These are phyloP conservation scores for Suillus plorans DNA, from an alignment of 768 basidiomycete genomes.

Conservation along the genomic window DNA sequence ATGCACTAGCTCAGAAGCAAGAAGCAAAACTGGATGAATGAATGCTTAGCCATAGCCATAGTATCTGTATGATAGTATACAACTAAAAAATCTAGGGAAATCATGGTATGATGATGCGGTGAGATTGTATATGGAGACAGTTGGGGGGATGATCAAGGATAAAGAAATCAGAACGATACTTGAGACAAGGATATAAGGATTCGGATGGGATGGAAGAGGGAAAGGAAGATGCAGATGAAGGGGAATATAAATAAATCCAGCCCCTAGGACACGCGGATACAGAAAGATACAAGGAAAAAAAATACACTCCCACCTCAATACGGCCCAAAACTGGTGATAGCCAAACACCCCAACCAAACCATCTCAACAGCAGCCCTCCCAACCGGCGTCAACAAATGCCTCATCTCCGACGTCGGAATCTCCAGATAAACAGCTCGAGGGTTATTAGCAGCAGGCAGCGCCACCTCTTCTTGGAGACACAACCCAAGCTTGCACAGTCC, in stretches of 20 bases:
- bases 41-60: neutral
- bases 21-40: neutral
- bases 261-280: neutral
- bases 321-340: conserved; percentile 43
- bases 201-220: neutral
- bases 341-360: conserved; percentile 55
- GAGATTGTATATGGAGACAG: conserved; percentile 5
- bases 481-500: conserved; percentile 77
- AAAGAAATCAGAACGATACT: neutral
- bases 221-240: neutral
- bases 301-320: conserved; percentile 4
- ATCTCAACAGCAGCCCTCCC: conserved; percentile 53
- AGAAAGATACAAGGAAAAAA: neutral
- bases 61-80: neutral
- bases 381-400: conserved; percentile 41
- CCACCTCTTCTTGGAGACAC: conserved; percentile 36
- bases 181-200: neutral
- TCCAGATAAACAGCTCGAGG: conserved; percentile 23
- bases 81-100: neutral
- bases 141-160: neutral
- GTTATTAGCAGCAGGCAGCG: conserved; percentile 5
- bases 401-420: conserved; percentile 42
- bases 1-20: neutral
- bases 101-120: neutral
- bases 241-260: neutral